phyloP scores from a whole-genome alignment of 1,139 yeast species.

The Geotrichum carabidarum region DNA sequence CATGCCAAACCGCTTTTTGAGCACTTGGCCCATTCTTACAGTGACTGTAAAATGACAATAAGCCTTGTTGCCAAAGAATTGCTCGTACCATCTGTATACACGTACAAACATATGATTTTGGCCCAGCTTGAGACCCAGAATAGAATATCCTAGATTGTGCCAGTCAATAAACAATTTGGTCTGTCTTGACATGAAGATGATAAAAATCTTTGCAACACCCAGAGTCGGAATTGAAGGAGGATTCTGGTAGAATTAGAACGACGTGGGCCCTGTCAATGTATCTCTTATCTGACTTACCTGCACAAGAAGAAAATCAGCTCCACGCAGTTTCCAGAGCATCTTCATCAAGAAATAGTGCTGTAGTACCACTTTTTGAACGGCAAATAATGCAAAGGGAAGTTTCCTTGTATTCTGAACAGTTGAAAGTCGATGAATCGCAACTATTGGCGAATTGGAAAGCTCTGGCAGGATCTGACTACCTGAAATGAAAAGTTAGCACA shows the following conservation, averaged over 20 bases:
- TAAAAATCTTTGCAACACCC: conserved; percentile 55
- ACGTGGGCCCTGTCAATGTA: neutral
- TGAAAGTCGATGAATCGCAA: conserved; percentile 38
- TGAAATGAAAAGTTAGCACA: conserved; percentile 2
- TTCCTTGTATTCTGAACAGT: conserved; percentile 43
- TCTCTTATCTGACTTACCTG: conserved; percentile 16
- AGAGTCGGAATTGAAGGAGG: conserved; percentile 91
- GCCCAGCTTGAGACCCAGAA: conserved; percentile 61
- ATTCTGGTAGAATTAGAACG: conserved; percentile 48
- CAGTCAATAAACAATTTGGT: conserved; percentile 78
- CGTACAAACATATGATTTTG: conserved; percentile 58
- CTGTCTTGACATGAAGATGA: conserved; percentile 50
- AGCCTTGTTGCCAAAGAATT: conserved; percentile 53
- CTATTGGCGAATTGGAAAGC: conserved; percentile 17
- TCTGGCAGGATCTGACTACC: conserved; percentile 15
- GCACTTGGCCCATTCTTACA: conserved; percentile 58
- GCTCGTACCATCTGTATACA: conserved; percentile 44
- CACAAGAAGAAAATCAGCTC: conserved; percentile 64
- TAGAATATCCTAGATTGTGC: conserved; percentile 91
- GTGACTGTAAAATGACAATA: conserved; percentile 80
- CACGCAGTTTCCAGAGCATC: conserved; percentile 52
- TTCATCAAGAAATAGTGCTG: conserved; percentile 50
- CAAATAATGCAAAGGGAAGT: conserved; percentile 57
- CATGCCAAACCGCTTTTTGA: conserved; percentile 53
- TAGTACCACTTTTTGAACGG: conserved; percentile 50